These are phyloP conservation scores for Fusarium haematococcum DNA, from an alignment of 2,329 filamentous ascomycete genomes.

Conservation along the genomic window DNA sequence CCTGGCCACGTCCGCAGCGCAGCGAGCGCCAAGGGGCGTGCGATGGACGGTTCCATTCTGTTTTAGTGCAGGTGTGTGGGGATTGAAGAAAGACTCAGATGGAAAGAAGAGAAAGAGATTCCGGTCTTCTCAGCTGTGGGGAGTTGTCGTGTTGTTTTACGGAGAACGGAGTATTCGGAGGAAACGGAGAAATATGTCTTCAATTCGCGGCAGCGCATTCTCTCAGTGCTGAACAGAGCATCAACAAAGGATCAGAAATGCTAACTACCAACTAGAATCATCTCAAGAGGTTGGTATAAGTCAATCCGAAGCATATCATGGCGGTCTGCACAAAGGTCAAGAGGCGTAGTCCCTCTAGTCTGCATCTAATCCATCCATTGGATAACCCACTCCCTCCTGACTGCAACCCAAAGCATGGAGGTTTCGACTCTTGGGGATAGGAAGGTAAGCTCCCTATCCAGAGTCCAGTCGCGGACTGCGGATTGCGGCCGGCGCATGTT, in stretches of 20 bases:
- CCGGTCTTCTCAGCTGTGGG: neutral
- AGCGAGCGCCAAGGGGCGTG: constrained; percentile 2
- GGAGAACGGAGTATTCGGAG: neutral
- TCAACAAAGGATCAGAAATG: neutral
- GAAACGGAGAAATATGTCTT: neutral
- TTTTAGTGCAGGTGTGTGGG: constrained; percentile 15
- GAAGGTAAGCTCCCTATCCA: neutral
- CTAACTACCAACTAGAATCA: neutral
- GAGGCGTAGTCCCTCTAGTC: neutral
- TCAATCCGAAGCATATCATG: neutral
- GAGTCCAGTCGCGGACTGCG: constrained; percentile 6
- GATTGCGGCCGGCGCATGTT: constrained; percentile 7
- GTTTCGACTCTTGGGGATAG: neutral
- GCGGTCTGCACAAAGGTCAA: neutral
- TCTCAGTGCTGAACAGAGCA: neutral
- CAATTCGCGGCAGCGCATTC: neutral
- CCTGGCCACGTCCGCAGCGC: constrained; percentile 21
- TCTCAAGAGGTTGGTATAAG: neutral
- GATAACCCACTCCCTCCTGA: neutral
- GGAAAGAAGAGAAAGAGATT: constrained; percentile 1
- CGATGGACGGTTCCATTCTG: neutral
- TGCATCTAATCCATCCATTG: neutral
- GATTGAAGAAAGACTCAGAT: neutral
- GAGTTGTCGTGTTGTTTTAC: neutral
- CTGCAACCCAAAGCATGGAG: neutral